Evolutionary conservation across 169 alveolate genomes (phyloP), one percentile per base, ranked within the genome.

Genomic region (Plasmodium berghei): DNA sequence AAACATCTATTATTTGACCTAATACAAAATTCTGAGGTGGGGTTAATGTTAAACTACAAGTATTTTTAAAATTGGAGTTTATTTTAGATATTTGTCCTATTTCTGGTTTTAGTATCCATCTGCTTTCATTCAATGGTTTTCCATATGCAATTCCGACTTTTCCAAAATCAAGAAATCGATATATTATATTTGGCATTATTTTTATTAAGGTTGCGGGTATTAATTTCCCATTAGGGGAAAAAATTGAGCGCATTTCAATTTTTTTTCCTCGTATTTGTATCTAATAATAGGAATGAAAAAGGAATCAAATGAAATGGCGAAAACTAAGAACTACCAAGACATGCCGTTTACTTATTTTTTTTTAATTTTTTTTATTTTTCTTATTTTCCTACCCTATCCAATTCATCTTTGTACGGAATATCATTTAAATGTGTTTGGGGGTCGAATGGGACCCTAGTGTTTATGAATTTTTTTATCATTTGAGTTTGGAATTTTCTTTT

Each of bases 1-100:
- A 96, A 92, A 88, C 97, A 93, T 94, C 98, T 72, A 88, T 94
- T 58, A 92, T 91, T 87, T 95, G 97, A 0, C 97, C 97, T 40
- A 95, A 88, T 1, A 94, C 93, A 73, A 86, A 95, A 67, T 95
- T 95, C n/a, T 94, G 95, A 2, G 97, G 97, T 14, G 97, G 97
- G 61, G 95, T 96, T 54, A 94, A 92, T 22, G 88, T 91, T 67
- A 92, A 94, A 67, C 97, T 93, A 12, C 88, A 85, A 22, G 93
- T 64, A 63, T 93, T 91, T 34, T 95, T 93, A 72, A 83, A 85
- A 67, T 95, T 92, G 16, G 92, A 71, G 9, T 92, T 73, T 2
- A 88, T 74, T 54, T 92, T 93, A 14, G 91, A 58, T 9, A 94
- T 87, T 73, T 93, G 93, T 4, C 96, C 96, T 42, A 94, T 45